Evolutionary conservation across 2,329 filamentous ascomycete genomes (phyloP), one percentile per base, ranked within the genome.

Genomic region (Phyllosticta citribraziliensis): DNA sequence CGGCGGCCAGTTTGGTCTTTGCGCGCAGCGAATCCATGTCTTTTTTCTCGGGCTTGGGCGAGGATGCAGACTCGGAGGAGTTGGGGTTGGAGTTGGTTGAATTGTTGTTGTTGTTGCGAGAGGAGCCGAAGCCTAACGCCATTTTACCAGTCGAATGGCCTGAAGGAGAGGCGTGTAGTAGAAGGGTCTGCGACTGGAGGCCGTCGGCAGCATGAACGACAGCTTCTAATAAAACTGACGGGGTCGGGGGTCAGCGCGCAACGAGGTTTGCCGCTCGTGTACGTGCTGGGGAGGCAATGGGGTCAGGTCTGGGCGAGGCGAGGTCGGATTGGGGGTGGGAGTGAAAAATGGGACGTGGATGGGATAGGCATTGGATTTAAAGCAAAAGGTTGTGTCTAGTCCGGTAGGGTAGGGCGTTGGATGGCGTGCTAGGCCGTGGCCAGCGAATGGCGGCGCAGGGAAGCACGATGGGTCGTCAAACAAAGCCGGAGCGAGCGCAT

Each of bases 111-210:
- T 19, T 57, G 30, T 56, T 61, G 19, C 52, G 63, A 68, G 68
- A 62, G 63, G 63, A 30, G 40, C 66, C 66, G 57, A 69, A 66
- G 61, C 72, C 73, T 75, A 80, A 70, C 78, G 78, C 79, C 79
- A 81, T 80, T 80, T 80, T 62, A 80, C 65, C 53, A 72, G 76
- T 64, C 79, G 76, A 67, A 80, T 78, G 66, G 72, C 68, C 68
- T 70, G 73, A 64, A 73, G 72, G 63, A 75, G 69, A 56, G 74
- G 71, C 60, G 70, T 72, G 65, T 72, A 73, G 64, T 74, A 73
- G 62, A 74, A 73, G 64, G 69, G 72, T 65, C 67, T 67, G 65
- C 68, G 71, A 62, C 67, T 58, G 53, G 66, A 66, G 55, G 67
- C 65, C 65, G 67, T 68, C 59, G 66, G 66, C 61, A 72, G 71